These are phyloP conservation scores for Blakeslea trispora DNA, from an alignment of 371 early-diverging fungal species.

Conservation along the genomic window DNA sequence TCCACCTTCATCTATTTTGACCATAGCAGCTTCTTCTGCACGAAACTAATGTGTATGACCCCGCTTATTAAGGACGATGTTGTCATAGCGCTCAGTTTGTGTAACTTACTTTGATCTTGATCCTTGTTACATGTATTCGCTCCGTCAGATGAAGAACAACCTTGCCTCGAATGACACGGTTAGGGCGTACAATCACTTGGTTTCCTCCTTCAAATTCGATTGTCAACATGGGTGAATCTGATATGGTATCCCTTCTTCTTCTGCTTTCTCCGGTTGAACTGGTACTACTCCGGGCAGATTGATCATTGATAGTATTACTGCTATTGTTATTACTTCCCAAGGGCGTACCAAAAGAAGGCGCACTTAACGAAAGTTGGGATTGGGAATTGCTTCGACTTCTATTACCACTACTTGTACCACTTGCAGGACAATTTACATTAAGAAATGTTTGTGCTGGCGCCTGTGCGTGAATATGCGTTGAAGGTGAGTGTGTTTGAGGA, in stretches of 20 bases:
- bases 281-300: background rate
- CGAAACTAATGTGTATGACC: conserved; percentile 45
- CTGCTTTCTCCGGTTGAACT: background rate
- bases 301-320: background rate
- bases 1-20: conserved; percentile 44
- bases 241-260: background rate
- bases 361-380: conserved; percentile 29
- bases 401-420: background rate
- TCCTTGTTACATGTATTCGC: conserved; percentile 40
- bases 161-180: conserved; percentile 46
- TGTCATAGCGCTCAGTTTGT: background rate
- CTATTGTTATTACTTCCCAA: background rate
- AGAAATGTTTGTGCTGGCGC: background rate
- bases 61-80: background rate
- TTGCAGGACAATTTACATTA: conserved; percentile 2
- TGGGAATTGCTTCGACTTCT: conserved; percentile 6
- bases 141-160: conserved; percentile 39
- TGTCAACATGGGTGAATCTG: conserved; percentile 7
- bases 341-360: conserved; percentile 24
- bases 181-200: conserved; percentile 50
- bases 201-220: conserved; percentile 54
- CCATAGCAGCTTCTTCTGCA: conserved; percentile 52
- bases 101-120: conserved; percentile 41
- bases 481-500: conserved; percentile 5
- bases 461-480: background rate